Evolutionary conservation across 2,329 filamentous ascomycete species (phyloP).

Genomic region (Ophiostoma piceae): DNA sequence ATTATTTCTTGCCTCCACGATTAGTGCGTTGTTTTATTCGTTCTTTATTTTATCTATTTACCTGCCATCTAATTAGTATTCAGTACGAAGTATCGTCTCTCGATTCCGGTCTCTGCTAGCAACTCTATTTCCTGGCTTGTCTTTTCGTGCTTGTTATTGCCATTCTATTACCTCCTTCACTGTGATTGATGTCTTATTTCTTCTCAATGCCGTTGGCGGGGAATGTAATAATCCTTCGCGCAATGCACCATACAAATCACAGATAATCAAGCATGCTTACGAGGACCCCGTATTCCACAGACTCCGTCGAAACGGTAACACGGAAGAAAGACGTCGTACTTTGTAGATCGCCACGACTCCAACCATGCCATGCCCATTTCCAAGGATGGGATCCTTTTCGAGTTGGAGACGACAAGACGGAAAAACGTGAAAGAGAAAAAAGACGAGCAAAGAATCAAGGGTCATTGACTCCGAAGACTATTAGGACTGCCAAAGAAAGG

Average conservation of each 20-base stretch:
- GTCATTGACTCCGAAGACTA: neutral
- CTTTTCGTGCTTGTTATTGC: neutral
- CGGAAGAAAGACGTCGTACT: neutral
- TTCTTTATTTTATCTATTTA: neutral
- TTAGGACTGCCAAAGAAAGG: too few species aligned
- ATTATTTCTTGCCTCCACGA: neutral
- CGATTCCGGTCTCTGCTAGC: neutral
- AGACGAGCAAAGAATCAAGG: neutral
- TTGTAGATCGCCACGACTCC: neutral
- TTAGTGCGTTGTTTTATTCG: neutral
- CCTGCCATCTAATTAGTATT: neutral
- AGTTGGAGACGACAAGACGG: constrained; percentile 5
- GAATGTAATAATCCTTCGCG: neutral
- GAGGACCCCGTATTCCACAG: neutral
- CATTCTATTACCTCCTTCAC: neutral
- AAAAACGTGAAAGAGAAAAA: neutral
- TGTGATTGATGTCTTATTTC: neutral
- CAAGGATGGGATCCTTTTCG: neutral
- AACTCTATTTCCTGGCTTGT: neutral
- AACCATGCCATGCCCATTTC: neutral
- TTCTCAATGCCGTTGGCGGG: neutral
- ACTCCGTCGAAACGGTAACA: neutral
- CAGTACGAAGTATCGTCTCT: neutral
- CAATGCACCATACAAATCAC: neutral
- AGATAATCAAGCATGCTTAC: neutral